A percentile compares a stretch with the other conserved stretches of the same genome.
These are phyloP conservation scores for Lipomyces spencermartinsiae DNA, from an alignment of 805 yeast genomes.

Conservation along the genomic window DNA sequence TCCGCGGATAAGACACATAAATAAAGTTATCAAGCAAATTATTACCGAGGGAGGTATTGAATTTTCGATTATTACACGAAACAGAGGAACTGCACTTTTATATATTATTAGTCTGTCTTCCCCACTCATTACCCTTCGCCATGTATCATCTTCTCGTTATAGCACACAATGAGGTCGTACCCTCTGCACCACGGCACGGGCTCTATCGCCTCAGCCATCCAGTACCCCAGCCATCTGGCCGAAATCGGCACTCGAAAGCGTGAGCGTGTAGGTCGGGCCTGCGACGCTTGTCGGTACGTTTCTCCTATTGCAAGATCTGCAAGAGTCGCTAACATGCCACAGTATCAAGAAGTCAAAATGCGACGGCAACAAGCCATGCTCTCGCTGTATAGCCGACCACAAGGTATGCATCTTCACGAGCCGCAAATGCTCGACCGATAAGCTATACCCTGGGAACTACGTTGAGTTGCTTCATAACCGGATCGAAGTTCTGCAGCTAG, in stretches of 20 bases:
- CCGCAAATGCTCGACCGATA: constrained; percentile 54
- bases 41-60: too few relatives aligned
- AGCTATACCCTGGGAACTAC: constrained; percentile 57
- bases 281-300: constrained; percentile 52
- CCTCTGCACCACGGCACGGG: too few relatives aligned
- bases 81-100: too few relatives aligned
- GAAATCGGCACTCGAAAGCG: constrained; percentile 6
- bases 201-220: too few relatives aligned
- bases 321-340: not conserved
- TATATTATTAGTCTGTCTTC: too few relatives aligned
- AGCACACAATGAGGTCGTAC: too few relatives aligned
- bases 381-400: constrained; percentile 58
- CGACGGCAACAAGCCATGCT: constrained; percentile 56
- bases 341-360: constrained; percentile 41
- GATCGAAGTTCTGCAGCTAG: constrained; percentile 51
- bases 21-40: too few relatives aligned
- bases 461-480: constrained; percentile 67
- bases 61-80: too few relatives aligned
- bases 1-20: too few relatives aligned
- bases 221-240: too few relatives aligned
- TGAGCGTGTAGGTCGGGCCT: constrained; percentile 55
- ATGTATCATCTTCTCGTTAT: too few relatives aligned
- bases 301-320: not conserved
- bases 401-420: constrained; percentile 62
- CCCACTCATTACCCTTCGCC: too few relatives aligned